Percentiles rank a stretch among this genome's conserved stretches.
phyloP scores from a whole-genome alignment of 139 green algal species.

The Chloropicon primus region DNA sequence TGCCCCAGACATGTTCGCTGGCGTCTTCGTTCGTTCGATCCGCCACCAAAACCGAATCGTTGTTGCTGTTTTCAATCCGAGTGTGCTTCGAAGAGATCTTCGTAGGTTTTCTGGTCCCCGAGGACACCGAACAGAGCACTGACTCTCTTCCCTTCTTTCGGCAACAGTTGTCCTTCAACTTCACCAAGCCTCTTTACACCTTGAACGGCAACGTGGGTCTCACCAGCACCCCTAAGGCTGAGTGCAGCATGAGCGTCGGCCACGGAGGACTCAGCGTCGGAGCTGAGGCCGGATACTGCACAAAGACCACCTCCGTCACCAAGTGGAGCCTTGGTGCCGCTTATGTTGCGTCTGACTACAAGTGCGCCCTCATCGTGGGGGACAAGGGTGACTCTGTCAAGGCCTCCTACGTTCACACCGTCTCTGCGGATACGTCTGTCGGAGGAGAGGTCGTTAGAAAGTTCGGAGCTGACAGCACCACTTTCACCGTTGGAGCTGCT shows the following conservation, averaged over 20 bases:
- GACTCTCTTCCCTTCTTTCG: no score
- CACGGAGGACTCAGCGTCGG: neutral
- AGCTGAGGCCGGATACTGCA: neutral
- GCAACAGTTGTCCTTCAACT: neutral
- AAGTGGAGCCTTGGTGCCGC: neutral
- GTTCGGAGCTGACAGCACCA: neutral
- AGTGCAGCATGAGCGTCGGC: neutral
- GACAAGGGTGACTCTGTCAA: neutral
- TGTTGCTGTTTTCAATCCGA: no score
- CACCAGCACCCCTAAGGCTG: neutral
- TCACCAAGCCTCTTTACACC: neutral
- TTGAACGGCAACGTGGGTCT: neutral
- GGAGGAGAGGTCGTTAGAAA: neutral
- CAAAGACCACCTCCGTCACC: neutral
- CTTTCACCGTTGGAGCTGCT: neutral
- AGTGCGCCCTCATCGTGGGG: neutral
- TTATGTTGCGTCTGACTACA: neutral
- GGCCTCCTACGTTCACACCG: neutral
- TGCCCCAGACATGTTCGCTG: no score
- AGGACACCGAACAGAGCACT: no score
- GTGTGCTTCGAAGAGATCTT: no score
- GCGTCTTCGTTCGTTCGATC: no score
- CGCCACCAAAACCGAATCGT: no score
- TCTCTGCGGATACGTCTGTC: neutral
- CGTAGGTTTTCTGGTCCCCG: no score